Conservation (phyloP, 2,329 filamentous ascomycete species). For the Apiospora hydei region DNA sequence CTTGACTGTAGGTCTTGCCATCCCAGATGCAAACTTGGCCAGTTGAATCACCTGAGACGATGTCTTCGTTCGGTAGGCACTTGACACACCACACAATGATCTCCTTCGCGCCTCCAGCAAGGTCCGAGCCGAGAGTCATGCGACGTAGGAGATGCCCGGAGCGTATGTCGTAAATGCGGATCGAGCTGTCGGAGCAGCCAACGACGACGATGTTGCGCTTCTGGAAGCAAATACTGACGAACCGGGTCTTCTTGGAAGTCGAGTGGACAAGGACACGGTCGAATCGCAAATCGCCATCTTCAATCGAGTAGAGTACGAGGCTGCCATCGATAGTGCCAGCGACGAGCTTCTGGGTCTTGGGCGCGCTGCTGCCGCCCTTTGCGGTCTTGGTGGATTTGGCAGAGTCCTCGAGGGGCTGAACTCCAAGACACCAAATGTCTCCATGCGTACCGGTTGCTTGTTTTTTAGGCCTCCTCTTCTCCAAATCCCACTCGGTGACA, state of each 20-base stretch:
- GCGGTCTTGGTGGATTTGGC: slow-evolving; percentile 35
- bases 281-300: slow-evolving; percentile 83
- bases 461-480: slow-evolving; percentile 76
- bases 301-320: slow-evolving; percentile 84
- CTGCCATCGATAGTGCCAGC: slow-evolving; percentile 91
- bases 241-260: slow-evolving; percentile 83
- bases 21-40: slow-evolving; percentile 95
- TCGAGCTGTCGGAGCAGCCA: slow-evolving; percentile 93
- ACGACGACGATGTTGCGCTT: slow-evolving; percentile 82
- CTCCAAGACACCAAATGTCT: slow-evolving; percentile 95
- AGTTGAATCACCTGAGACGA: slow-evolving; percentile 93
- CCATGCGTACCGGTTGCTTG: slow-evolving; percentile 92
- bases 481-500: slow-evolving; percentile 94
- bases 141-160: slow-evolving; percentile 78
- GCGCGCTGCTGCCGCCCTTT: slow-evolving; percentile 34
- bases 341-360: slow-evolving; percentile 68
- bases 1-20: slow-evolving; percentile 87
- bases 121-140: slow-evolving; percentile 85
- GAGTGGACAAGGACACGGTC: slow-evolving; percentile 77
- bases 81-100: slow-evolving; percentile 94
- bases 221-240: slow-evolving; percentile 91
- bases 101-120: slow-evolving; percentile 79
- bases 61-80: slow-evolving; percentile 84
- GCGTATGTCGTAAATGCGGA: slow-evolving; percentile 86
- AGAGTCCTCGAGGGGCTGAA: slow-evolving; percentile 66